These are phyloP conservation scores for Ustilago sp. DNA, from an alignment of 1,284 basidiomycete genomes.

Conservation along the genomic window DNA sequence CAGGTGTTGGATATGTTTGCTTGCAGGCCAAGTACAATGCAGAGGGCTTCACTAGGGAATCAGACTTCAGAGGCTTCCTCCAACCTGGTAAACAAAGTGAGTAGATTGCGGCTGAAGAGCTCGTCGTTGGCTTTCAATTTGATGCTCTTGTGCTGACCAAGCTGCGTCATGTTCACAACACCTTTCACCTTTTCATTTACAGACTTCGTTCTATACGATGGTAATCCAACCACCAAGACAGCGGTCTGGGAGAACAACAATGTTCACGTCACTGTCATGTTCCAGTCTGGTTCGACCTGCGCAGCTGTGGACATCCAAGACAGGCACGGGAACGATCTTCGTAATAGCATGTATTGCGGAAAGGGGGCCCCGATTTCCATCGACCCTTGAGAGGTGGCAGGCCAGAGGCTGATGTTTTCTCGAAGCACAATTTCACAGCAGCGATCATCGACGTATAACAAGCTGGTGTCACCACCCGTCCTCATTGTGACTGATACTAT, in stretches of 20 bases:
- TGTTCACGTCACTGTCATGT: neutral
- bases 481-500: too few species aligned
- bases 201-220: constrained; percentile 1
- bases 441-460: too few species aligned
- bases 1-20: neutral
- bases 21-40: neutral
- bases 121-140: neutral
- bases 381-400: neutral
- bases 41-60: neutral
- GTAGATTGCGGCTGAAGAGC: neutral
- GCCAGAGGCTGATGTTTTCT: too few species aligned
- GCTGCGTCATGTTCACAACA: neutral
- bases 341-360: neutral
- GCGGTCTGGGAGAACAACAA: neutral
- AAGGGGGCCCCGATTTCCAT: neutral
- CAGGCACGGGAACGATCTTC: neutral
- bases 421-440: too few species aligned
- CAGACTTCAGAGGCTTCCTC: constrained; percentile 3
- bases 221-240: neutral
- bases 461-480: too few species aligned
- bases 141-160: neutral
- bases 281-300: neutral
- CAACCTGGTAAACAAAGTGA: neutral
- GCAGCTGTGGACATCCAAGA: neutral
- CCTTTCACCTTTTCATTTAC: neutral